These are phyloP conservation scores for Pestalotiopsis sp. DNA, from an alignment of 2,329 filamentous ascomycete species.

Conservation along the genomic window DNA sequence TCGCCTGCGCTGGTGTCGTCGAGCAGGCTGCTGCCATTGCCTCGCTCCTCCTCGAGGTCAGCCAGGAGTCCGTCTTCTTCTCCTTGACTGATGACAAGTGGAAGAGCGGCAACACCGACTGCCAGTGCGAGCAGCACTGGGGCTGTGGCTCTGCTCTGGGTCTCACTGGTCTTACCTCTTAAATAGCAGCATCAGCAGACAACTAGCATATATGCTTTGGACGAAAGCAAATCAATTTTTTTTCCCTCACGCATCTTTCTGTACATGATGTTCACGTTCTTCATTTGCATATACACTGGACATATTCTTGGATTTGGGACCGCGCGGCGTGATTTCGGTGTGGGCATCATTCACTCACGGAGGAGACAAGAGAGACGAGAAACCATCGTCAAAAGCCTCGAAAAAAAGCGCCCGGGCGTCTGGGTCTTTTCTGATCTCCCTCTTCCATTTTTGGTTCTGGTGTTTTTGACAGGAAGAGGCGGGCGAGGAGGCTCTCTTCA, in stretches of 20 bases:
- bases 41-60: constrained; percentile 67
- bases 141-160: constrained; percentile 63
- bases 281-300: constrained; percentile 13
- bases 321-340: neutral
- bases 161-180: neutral
- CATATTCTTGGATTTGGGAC: constrained; percentile 10
- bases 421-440: constrained; percentile 10
- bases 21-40: constrained; percentile 76
- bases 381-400: constrained; percentile 2
- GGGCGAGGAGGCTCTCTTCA: constrained; percentile 15
- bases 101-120: constrained; percentile 70
- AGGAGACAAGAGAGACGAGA: constrained; percentile 2
- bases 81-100: constrained; percentile 78
- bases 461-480: constrained; percentile 15
- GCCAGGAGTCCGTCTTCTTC: constrained; percentile 78
- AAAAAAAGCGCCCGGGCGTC: neutral
- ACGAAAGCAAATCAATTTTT: neutral
- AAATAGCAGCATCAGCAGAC: constrained; percentile 10
- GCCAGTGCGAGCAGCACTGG: constrained; percentile 80
- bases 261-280: constrained; percentile 16
- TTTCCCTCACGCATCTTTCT: constrained; percentile 16
- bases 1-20: constrained; percentile 65
- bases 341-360: neutral
- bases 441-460: neutral
- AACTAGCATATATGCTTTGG: neutral